phyloP scores from a whole-genome alignment of 129 eudicot species.

The Gnaphalium uliginosum region DNA sequence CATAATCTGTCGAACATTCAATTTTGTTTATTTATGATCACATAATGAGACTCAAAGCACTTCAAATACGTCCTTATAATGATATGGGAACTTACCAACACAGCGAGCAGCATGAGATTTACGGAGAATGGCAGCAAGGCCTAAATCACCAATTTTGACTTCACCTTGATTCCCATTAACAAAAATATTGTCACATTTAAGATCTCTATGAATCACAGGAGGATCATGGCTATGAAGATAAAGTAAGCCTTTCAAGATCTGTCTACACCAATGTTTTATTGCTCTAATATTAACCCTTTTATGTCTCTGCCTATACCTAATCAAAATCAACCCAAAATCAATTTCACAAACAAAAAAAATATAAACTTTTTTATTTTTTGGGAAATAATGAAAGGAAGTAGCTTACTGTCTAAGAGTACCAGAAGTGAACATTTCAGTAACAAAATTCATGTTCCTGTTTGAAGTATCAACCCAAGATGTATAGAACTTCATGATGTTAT shows the following conservation, averaged over 20 bases:
- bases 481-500: constrained; percentile 87
- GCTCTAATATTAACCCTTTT: constrained; percentile 79
- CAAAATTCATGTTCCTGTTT: constrained; percentile 82
- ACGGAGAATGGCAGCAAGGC: constrained; percentile 85
- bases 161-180: constrained; percentile 93
- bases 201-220: constrained; percentile 50
- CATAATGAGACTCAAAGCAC: too few relatives aligned
- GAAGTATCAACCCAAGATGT: constrained; percentile 92
- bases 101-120: constrained; percentile 91
- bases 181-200: constrained; percentile 89
- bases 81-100: constrained; percentile 57
- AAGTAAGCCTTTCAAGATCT: constrained; percentile 75
- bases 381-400: neutral
- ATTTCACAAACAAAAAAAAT: too few relatives aligned
- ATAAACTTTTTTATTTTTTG: neutral
- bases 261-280: constrained; percentile 90
- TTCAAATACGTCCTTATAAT: too few relatives aligned
- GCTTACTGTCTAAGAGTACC: constrained; percentile 99
- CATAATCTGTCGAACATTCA: too few relatives aligned
- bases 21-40: too few relatives aligned
- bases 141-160: constrained; percentile 94
- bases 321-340: neutral
- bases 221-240: constrained; percentile 92
- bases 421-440: constrained; percentile 97
- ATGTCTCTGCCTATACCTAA: constrained; percentile 90